Conservation (phyloP, 768 basidiomycete genomes). For the Podaxis carcinomalis region DNA sequence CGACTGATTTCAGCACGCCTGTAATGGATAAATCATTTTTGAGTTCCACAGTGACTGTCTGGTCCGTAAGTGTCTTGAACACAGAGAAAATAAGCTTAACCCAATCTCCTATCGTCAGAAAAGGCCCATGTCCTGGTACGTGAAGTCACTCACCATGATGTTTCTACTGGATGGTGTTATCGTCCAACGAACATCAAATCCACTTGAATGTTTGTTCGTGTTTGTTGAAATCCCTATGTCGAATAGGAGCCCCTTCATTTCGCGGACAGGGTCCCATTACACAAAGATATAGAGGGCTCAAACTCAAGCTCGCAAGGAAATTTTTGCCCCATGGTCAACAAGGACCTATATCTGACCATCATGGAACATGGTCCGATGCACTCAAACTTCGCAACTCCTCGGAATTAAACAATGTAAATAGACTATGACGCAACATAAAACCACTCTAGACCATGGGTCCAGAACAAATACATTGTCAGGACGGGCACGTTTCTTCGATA, state of each 20-base stretch:
- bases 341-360: neutral
- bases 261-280: neutral
- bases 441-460: neutral
- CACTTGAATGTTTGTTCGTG: neutral
- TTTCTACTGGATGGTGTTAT: neutral
- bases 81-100: constrained; percentile 90
- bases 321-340: neutral
- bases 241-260: neutral
- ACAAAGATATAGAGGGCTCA: neutral
- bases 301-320: neutral
- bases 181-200: neutral
- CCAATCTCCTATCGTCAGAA: neutral
- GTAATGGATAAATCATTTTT: constrained; percentile 99
- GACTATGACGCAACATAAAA: neutral
- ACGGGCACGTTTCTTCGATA: neutral
- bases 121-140: neutral
- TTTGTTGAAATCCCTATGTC: neutral
- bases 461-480: neutral
- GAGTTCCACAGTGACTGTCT: constrained; percentile 93
- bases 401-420: constrained; percentile 1
- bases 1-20: constrained; percentile 93
- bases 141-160: constrained; percentile 2
- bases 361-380: neutral
- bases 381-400: neutral
- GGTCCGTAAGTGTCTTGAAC: constrained; percentile 98